Percentiles rank a stretch among this genome's conserved stretches.
Conservation (phyloP, 768 basidiomycete species). For the Termitomyces sp. region DNA sequence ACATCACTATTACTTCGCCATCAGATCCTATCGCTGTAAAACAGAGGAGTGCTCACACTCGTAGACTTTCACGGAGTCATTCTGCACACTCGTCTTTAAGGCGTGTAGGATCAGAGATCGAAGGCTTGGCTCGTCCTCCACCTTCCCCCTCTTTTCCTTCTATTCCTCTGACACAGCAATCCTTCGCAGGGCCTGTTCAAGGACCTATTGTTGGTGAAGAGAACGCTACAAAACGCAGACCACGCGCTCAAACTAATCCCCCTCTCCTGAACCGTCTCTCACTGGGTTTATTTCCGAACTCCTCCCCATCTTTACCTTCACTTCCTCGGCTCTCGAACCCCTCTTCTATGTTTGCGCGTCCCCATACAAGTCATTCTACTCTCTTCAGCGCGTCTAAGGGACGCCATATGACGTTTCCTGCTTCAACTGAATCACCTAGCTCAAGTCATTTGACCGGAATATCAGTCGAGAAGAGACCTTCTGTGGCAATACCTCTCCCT, state of each 20-base stretch:
- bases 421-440: slow-evolving; percentile 15
- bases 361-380: slow-evolving; percentile 7
- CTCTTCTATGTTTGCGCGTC: slow-evolving; percentile 15
- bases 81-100: slow-evolving; percentile 23
- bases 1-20: slow-evolving; percentile 22
- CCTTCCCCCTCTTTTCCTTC: background rate
- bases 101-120: slow-evolving; percentile 9
- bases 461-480: slow-evolving; percentile 38
- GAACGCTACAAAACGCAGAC: slow-evolving; percentile 21
- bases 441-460: slow-evolving; percentile 37
- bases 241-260: slow-evolving; percentile 57
- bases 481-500: slow-evolving; percentile 44
- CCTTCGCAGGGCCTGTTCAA: slow-evolving; percentile 12
- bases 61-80: slow-evolving; percentile 38
- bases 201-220: slow-evolving; percentile 3
- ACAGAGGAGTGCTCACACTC: slow-evolving; percentile 13
- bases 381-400: background rate
- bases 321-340: slow-evolving; percentile 14
- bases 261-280: slow-evolving; percentile 69
- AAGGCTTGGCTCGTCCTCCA: background rate
- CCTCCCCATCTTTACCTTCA: slow-evolving; percentile 31
- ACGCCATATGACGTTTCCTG: slow-evolving; percentile 1
- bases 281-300: slow-evolving; percentile 53
- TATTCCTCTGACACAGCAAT: slow-evolving; percentile 1
- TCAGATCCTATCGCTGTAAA: slow-evolving; percentile 28